Evolutionary conservation across 306 rosid species (phyloP), one percentile per base, ranked within the genome.

Genomic region (Alnus glutinosa): DNA sequence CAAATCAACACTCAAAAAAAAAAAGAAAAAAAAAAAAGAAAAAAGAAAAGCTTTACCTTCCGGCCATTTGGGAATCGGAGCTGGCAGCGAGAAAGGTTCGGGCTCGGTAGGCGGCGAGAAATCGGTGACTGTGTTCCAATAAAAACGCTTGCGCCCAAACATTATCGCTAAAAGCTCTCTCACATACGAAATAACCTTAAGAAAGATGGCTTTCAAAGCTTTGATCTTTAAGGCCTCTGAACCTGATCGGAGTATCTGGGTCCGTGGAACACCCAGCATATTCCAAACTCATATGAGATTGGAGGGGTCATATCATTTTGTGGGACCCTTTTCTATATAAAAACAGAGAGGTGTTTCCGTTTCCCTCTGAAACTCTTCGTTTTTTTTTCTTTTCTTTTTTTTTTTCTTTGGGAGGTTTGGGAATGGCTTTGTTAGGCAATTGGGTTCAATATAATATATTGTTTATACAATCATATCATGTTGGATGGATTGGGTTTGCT

Each of bases 61-160:
- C 70, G 98, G 96, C 97, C 98, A 94, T 67, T 64, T 75, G 2
- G 94, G 92, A 71, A 87, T 76, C 3, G 92, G 82, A 76, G 86
- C 73, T 32, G 94, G 90, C 70, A 91, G 88, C 68, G 89, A 89
- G 83, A 87, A 93, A 46, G 79, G 12, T 48, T 69, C 75, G 61
- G 87, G 81, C 79, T 80, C 90, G 36, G 63, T 64, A 42, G 81
- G 81, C 71, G 80, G 76, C 54, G 75, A 90, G 0, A 63, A 77
- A 75, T 71, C 75, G 42, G 75, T 2, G 36, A 73, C 39, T 44
- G 54, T 46, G 32, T 89, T 88, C 89, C 88, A 73, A 51, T 78
- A 32, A 58, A 87, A 85, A 78, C 88, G 83, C 48, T 77, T 71
- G 81, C 82, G 83, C 47, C 85, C 79, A 66, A 80, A 63, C 92